Conservation (phyloP, 345 rosid species). For the Brassica napus region Da-Ae NC_063447.1:20468501-20469000, state of each 20-base stretch:
- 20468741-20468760: constrained; percentile 71
- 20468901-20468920: constrained; percentile 88
- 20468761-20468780: constrained; percentile 38
- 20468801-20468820: constrained; percentile 43
- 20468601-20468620: constrained; percentile 47
- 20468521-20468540: constrained; percentile 95
- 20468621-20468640: constrained; percentile 47
- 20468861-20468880: constrained; percentile 65
- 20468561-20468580: constrained; percentile 72
- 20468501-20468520: constrained; percentile 91
- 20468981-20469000: constrained; percentile 91
- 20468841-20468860: constrained; percentile 17
- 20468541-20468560: constrained; percentile 75
- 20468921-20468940: constrained; percentile 82
- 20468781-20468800: constrained; percentile 67
- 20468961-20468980: constrained; percentile 96
- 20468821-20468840: constrained; percentile 42
- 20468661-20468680: constrained; percentile 45
- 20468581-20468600: constrained; percentile 68
- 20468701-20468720: constrained; percentile 72
- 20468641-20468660: constrained; percentile 69
- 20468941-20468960: constrained; percentile 91
- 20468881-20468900: constrained; percentile 80
- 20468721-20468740: constrained; percentile 78
- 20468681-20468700: constrained; percentile 58